Evolutionary conservation across 805 yeast species (phyloP), one percentile per base, ranked within the genome.

Genomic region (Pichia gijzeniarum): DNA sequence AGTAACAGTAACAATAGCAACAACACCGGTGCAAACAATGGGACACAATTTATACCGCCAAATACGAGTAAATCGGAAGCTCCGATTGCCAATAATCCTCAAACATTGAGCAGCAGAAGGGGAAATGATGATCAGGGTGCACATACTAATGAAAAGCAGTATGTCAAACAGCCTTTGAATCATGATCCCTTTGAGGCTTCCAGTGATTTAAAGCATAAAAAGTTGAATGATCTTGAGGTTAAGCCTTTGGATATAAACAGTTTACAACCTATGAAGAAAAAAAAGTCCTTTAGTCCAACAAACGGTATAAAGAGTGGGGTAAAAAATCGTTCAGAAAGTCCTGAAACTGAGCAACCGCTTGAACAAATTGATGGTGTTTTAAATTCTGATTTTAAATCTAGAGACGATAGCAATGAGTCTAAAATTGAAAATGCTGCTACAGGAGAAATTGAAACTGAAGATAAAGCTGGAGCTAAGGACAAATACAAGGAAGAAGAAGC

Each of bases 211-310:
- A 25, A 25, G 10, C 6, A 7, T 20, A 27, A 35, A 25, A 25
- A 25, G 28, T 25, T 10, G 10, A 33, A 35, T 21, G 20, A 20
- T n/a, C 5, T 7, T 4, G 21, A 43, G 18, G 41, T 17, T 13
- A 46, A 46, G 34, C 28, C 42, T n/a, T 27, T 42, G 20, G 46
- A 46, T 41, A 33, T 46, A 3, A 42, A 42, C 31, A 41, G 43
- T 17, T 30, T 46, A 9, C 49, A 46, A 13, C 46, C 45, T 10
- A 34, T 38, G 46, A 46, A 35, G 14, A 42, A 30, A 31, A 17
- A 19, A 13, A 40, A 35, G 14, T 7, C 35, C 3, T 20, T 21
- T 5, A 30, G 12, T 6, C n/a, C 20, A 25, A 14, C 38, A 12
- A 28, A 31, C 6, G 28, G 10, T 25, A 10, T 25, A 6, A 25